Evolutionary conservation across 2,329 filamentous ascomycete genomes (phyloP).

Genomic region (Ilyonectria sp.): DNA sequence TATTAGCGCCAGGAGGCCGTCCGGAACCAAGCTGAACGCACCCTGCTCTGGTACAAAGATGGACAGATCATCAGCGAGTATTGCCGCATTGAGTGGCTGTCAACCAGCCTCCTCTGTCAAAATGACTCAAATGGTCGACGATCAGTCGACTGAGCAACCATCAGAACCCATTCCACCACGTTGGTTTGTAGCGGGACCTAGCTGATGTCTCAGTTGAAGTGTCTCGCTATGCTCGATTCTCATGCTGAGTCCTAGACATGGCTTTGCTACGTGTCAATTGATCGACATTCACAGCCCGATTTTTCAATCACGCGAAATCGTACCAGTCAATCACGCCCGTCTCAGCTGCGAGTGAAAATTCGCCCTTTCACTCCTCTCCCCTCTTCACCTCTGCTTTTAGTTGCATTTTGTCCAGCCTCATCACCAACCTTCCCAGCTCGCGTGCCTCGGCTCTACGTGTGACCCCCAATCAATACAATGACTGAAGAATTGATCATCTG

Average conservation of each 20-base stretch:
- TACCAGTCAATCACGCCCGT: background rate
- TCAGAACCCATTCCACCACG: background rate
- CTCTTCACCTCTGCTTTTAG: background rate
- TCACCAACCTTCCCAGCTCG: background rate
- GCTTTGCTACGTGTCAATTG: conserved; percentile 22
- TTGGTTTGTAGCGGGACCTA: conserved; percentile 8
- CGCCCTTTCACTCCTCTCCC: background rate
- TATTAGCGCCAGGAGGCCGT: no score
- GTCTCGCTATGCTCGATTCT: conserved; percentile 18
- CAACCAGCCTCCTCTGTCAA: conserved; percentile 38
- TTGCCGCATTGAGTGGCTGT: conserved; percentile 13
- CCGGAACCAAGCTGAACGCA: background rate
- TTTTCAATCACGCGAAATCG: conserved; percentile 30
- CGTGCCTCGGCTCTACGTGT: no score
- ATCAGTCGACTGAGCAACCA: background rate
- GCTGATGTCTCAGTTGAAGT: conserved; percentile 43
- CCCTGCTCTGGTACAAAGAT: background rate
- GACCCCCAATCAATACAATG: conserved; percentile 15
- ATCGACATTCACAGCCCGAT: conserved; percentile 36
- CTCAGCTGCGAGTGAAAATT: background rate
- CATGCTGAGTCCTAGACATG: background rate
- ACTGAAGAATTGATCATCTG: conserved; percentile 41
- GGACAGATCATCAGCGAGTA: conserved; percentile 23
- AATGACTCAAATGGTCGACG: conserved; percentile 35
- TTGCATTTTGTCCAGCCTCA: background rate